phyloP scores from a whole-genome alignment of 257 asterid species.

The Pogostemon cablin region DNA sequence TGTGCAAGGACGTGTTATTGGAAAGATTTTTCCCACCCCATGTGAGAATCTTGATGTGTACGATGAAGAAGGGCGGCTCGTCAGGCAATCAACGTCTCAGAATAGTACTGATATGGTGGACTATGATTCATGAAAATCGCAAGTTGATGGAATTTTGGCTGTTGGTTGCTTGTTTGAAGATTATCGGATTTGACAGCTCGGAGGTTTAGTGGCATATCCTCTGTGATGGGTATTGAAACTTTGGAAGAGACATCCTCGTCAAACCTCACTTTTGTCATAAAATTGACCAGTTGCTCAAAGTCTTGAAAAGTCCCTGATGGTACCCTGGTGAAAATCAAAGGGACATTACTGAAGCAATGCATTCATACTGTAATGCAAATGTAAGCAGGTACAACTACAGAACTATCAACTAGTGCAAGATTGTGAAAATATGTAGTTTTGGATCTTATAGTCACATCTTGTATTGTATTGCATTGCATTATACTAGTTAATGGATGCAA shows the following conservation, averaged over 20 bases:
- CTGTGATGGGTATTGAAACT: conserved; percentile 13
- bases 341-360: conserved; percentile 1
- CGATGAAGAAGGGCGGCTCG: conserved; percentile 60
- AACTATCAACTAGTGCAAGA: background rate
- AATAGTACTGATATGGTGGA: conserved; percentile 39
- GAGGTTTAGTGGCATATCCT: conserved; percentile 28
- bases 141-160: conserved; percentile 1
- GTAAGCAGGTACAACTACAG: background rate
- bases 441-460: background rate
- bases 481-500: background rate
- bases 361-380: background rate
- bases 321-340: background rate
- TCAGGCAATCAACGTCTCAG: conserved; percentile 46
- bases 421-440: background rate
- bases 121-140: conserved; percentile 37
- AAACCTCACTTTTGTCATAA: conserved; percentile 12
- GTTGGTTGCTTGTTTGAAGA: conserved; percentile 1
- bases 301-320: conserved; percentile 2
- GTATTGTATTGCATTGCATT: background rate
- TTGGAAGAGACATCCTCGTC: conserved; percentile 13
- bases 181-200: conserved; percentile 18
- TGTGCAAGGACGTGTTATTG: conserved; percentile 81
- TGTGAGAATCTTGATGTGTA: conserved; percentile 82
- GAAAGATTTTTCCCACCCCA: conserved; percentile 77
- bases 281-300: background rate